Base-by-base conservation (phyloP, 2,329 filamentous ascomycete genomes). In the Cladosporium colombiae region DNA sequence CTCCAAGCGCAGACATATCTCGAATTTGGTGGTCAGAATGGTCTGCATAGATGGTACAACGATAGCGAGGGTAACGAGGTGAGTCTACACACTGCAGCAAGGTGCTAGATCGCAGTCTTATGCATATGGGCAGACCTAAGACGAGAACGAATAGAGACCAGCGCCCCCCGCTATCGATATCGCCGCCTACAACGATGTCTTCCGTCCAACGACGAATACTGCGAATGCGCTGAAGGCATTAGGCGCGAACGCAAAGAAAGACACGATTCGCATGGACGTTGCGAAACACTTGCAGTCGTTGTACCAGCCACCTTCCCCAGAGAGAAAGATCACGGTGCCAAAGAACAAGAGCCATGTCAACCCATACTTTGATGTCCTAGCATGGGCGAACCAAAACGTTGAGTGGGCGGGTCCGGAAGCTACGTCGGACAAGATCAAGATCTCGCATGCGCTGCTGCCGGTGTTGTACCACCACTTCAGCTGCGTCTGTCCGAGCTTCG, bases 391-490 rank as follows among this genome's bases (percentile, higher is more conserved):
- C 71, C 83, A 84, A 31, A 83, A 83, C 67, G 81, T 92, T 8
- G 85, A 89, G 77, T 90, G 88, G 88, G 84, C 83, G 59, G 88
- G 89, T 1, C 87, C 89, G 2, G 78, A 84, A 73, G 76, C 80
- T 16, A 78, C 78, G 40, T 85, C 88, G 3, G 81, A 80, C 18
- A 78, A 81, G 29, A 82, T 85, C 4, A 82, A 81, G 62, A 83
- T 81, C 66, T 85, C 84, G 59, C 90, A 93, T 77, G 89, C 90
- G 70, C 81, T 91, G 7, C 82, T 92, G 10, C 90, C 90, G 2
- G 81, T 92, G 21, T 82, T 92, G 64, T 92, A 92, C 83, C 90
- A 92, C 78, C 90, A 93, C 77, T 92, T 92, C 75, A 89, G 89
- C 60, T 93, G 90, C 78, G 85, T 86, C 1, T 87, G 87, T 23